A percentile compares a stretch with the other conserved stretches of the same genome.
Conservation (phyloP, 768 basidiomycete species). For the Mycena haematopus region DNA sequence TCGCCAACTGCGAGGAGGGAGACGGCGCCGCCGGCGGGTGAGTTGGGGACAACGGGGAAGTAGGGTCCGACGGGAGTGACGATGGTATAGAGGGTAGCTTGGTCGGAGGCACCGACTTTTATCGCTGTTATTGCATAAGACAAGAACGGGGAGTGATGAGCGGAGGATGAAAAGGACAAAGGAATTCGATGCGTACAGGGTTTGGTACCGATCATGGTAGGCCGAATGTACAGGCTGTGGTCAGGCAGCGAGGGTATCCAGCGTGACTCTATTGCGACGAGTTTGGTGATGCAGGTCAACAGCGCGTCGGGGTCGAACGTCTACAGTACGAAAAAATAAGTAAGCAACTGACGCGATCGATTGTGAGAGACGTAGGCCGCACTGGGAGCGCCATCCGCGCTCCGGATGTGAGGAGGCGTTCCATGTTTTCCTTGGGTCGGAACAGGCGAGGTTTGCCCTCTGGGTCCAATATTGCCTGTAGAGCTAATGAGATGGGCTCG, state of each 20-base stretch:
- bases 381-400: conserved; percentile 78
- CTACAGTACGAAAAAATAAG: conserved; percentile 40
- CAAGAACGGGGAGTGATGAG: too few species aligned
- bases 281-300: conserved; percentile 73
- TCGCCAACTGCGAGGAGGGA: conserved; percentile 50
- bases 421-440: conserved; percentile 86
- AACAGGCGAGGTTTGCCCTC: conserved; percentile 80
- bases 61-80: conserved; percentile 77
- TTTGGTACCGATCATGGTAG: conserved; percentile 71
- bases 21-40: conserved; percentile 39
- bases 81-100: conserved; percentile 80
- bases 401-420: conserved; percentile 72
- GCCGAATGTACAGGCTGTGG: conserved; percentile 87
- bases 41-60: conserved; percentile 50
- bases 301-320: conserved; percentile 76
- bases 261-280: conserved; percentile 73
- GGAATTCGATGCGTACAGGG: conserved; percentile 41
- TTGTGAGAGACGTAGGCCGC: conserved; percentile 32
- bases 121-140: conserved; percentile 40
- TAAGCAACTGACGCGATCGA: conserved; percentile 2
- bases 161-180: conserved; percentile 27
- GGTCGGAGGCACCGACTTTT: conserved; percentile 72
- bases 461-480: conserved; percentile 71
- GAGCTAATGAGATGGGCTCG: background rate
- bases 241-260: conserved; percentile 84